These are phyloP conservation scores for Chiua virens DNA, from an alignment of 768 basidiomycete genomes.

Conservation along the genomic window DNA sequence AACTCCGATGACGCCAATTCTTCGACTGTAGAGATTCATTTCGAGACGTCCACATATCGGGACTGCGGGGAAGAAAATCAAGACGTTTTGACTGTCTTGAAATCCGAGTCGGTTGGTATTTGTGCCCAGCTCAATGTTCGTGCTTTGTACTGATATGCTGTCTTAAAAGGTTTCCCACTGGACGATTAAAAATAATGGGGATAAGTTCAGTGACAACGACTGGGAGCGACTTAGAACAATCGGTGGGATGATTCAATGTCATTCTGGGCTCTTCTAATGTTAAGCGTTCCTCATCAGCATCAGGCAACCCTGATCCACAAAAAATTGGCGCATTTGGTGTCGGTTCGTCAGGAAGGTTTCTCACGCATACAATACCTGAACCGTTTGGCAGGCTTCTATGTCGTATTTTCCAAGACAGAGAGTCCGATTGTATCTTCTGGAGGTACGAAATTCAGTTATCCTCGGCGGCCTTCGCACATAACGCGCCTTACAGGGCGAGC, in stretches of 20 bases:
- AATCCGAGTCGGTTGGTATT: slow-evolving; percentile 56
- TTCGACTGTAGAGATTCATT: slow-evolving; percentile 72
- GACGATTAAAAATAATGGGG: slow-evolving; percentile 86
- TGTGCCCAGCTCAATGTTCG: slow-evolving; percentile 3
- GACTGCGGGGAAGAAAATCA: background rate
- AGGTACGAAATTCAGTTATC: slow-evolving; percentile 37
- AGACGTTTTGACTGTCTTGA: slow-evolving; percentile 43
- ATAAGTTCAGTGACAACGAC: slow-evolving; percentile 77
- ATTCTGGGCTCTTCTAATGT: no score
- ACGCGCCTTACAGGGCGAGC: slow-evolving; percentile 55
- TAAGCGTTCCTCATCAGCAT: slow-evolving; percentile 45
- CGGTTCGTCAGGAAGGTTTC: slow-evolving; percentile 39
- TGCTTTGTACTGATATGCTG: background rate
- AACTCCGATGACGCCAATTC: slow-evolving; percentile 68
- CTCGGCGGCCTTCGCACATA: slow-evolving; percentile 8
- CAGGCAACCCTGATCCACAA: slow-evolving; percentile 92
- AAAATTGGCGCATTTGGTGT: slow-evolving; percentile 95
- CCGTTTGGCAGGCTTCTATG: slow-evolving; percentile 56
- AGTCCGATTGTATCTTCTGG: slow-evolving; percentile 77
- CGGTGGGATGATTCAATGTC: slow-evolving; percentile 39
- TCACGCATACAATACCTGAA: background rate
- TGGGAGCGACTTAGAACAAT: slow-evolving; percentile 92
- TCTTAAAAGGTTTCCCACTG: slow-evolving; percentile 64
- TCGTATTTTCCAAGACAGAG: slow-evolving; percentile 77
- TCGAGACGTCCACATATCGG: slow-evolving; percentile 57